These are phyloP conservation scores for Boletus edulis DNA, from an alignment of 768 basidiomycete genomes.

Conservation along the genomic window DNA sequence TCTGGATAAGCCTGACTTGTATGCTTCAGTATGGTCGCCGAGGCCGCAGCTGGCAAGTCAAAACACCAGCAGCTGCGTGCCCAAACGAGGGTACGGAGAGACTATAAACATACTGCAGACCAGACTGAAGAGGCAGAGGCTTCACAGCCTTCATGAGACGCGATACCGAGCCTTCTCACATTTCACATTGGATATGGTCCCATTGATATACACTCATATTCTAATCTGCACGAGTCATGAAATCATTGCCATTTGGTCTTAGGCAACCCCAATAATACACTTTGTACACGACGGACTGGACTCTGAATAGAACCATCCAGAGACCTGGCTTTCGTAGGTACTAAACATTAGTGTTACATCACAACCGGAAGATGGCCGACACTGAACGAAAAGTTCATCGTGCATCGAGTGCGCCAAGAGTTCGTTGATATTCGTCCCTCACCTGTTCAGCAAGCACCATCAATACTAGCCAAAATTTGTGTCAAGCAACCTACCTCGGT, in stretches of 20 bases:
- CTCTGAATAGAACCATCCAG: constrained; percentile 9
- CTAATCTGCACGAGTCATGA: constrained; percentile 21
- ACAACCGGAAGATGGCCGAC: background rate
- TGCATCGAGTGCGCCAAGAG: constrained; percentile 1
- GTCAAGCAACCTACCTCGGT: constrained; percentile 39
- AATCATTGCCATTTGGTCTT: constrained; percentile 8
- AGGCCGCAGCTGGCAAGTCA: constrained; percentile 72
- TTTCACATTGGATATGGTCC: constrained; percentile 18
- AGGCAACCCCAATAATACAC: too few relatives aligned
- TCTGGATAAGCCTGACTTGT: constrained; percentile 1
- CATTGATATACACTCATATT: constrained; percentile 14
- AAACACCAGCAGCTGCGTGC: constrained; percentile 46
- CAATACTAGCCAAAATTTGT: background rate
- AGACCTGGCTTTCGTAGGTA: background rate
- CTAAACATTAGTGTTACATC: constrained; percentile 13
- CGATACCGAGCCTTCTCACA: constrained; percentile 5
- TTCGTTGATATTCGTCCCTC: constrained; percentile 22
- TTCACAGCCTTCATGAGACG: constrained; percentile 13
- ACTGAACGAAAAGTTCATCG: background rate
- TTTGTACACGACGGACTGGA: too few relatives aligned
- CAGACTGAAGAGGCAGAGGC: constrained; percentile 18
- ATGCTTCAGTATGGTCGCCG: constrained; percentile 73
- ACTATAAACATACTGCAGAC: constrained; percentile 38
- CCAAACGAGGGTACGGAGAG: constrained; percentile 27
- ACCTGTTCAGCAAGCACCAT: constrained; percentile 16